Evolutionary conservation across 495 filamentous ascomycete species (phyloP).

Genomic region (Geopyxis carbonaria): DNA sequence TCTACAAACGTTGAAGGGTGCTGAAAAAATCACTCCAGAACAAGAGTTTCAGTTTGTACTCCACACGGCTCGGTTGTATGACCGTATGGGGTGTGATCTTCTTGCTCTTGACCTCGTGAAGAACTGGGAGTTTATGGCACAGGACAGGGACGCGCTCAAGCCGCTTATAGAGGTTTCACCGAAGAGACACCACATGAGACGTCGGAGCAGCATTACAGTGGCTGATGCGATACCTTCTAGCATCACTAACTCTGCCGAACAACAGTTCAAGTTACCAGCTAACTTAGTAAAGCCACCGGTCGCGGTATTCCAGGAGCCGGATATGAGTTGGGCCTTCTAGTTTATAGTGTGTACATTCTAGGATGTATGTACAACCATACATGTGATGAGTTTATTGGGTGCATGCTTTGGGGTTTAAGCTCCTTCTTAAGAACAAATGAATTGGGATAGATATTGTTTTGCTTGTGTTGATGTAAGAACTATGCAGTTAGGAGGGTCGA

Average conservation of each 20-base stretch:
- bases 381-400: no score
- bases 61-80: constrained; percentile 73
- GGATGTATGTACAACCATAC: no score
- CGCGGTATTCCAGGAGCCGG: constrained; percentile 80
- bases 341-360: no score
- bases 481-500: no score
- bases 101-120: constrained; percentile 72
- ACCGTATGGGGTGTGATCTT: constrained; percentile 92
- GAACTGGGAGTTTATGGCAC: constrained; percentile 71
- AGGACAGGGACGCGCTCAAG: constrained; percentile 30
- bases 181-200: constrained; percentile 35
- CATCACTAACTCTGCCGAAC: background rate
- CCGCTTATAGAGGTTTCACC: constrained; percentile 28
- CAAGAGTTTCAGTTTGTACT: constrained; percentile 83
- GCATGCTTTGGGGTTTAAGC: no score
- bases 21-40: constrained; percentile 58
- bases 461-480: no score
- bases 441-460: no score
- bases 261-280: constrained; percentile 1
- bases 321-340: constrained; percentile 43
- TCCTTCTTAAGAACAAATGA: no score
- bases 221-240: constrained; percentile 47
- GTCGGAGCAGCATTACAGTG: constrained; percentile 62
- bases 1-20: constrained; percentile 67
- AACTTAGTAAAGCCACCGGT: constrained; percentile 42